Conservation (phyloP, 257 asterid species). For the Phtheirospermum japonicum region DNA sequence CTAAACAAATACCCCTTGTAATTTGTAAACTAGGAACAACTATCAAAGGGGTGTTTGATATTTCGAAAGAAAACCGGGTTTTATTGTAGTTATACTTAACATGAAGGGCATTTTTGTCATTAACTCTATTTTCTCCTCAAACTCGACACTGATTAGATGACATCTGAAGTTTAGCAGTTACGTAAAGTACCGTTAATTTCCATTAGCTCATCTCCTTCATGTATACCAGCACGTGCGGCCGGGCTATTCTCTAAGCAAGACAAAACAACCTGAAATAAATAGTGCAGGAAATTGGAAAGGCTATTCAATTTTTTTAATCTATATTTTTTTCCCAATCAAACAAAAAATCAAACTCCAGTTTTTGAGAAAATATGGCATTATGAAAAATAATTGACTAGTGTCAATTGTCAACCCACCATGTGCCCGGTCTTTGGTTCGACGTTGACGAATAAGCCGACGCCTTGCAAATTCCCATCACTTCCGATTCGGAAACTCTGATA, state of each 20-base stretch:
- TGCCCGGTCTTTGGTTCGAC: conserved; percentile 77
- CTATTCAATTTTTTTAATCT: too few species aligned
- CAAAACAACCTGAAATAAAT: conserved; percentile 65
- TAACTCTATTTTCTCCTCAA: neutral
- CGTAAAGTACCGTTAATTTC: conserved; percentile 70
- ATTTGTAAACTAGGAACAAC: too few species aligned
- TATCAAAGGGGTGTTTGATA: too few species aligned
- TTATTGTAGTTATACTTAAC: too few species aligned
- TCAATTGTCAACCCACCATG: conserved; percentile 51
- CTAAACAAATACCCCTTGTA: too few species aligned
- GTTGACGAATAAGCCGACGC: conserved; percentile 82
- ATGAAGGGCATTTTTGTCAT: too few species aligned
- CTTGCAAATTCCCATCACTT: conserved; percentile 94
- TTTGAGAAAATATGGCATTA: neutral
- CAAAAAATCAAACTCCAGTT: too few species aligned
- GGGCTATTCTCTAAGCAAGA: conserved; percentile 90
- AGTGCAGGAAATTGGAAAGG: neutral
- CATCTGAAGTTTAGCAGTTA: conserved; percentile 13
- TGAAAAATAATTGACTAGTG: neutral
- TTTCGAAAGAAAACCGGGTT: too few species aligned
- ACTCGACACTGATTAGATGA: neutral
- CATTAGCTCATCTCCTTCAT: conserved; percentile 83
- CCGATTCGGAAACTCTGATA: conserved; percentile 89
- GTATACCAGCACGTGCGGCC: conserved; percentile 96
- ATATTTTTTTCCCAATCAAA: too few species aligned